Conservation (phyloP, 2,329 filamentous ascomycete species). For the Ophiosphaerella korrae region DNA sequence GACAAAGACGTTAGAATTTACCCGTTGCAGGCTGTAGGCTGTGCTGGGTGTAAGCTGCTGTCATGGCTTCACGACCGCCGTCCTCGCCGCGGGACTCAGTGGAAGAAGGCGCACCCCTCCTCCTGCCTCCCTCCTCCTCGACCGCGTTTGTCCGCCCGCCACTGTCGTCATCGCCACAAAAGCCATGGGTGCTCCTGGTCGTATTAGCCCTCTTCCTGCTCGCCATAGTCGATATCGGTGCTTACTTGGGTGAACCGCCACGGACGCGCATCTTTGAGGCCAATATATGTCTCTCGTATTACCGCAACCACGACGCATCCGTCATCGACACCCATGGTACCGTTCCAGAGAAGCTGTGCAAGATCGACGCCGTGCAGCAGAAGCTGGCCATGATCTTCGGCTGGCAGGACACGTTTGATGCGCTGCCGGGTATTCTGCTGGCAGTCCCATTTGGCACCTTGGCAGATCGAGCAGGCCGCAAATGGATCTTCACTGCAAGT, state of each 20-base stretch:
- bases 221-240: constrained; percentile 53
- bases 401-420: constrained; percentile 57
- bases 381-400: constrained; percentile 58
- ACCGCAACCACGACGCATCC: constrained; percentile 48
- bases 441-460: constrained; percentile 57
- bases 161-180: constrained; percentile 18
- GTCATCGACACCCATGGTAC: constrained; percentile 49
- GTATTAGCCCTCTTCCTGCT: constrained; percentile 50
- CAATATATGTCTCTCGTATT: constrained; percentile 56
- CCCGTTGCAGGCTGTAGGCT: not conserved
- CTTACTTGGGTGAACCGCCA: constrained; percentile 52
- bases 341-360: constrained; percentile 56
- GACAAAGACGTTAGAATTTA: not conserved
- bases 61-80: constrained; percentile 11
- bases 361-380: constrained; percentile 55
- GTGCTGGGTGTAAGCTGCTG: not conserved
- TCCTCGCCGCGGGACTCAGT: constrained; percentile 16
- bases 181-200: constrained; percentile 39
- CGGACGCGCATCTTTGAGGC: constrained; percentile 56
- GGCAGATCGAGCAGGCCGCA: constrained; percentile 55
- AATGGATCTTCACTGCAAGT: constrained; percentile 50
- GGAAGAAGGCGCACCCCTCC: constrained; percentile 25
- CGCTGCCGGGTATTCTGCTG: constrained; percentile 50
- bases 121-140: constrained; percentile 15
- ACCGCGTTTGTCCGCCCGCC: not conserved